Evolutionary conservation across 768 basidiomycete species (phyloP), one percentile per base, ranked within the genome.

Genomic region (Agrocybe praecox): DNA sequence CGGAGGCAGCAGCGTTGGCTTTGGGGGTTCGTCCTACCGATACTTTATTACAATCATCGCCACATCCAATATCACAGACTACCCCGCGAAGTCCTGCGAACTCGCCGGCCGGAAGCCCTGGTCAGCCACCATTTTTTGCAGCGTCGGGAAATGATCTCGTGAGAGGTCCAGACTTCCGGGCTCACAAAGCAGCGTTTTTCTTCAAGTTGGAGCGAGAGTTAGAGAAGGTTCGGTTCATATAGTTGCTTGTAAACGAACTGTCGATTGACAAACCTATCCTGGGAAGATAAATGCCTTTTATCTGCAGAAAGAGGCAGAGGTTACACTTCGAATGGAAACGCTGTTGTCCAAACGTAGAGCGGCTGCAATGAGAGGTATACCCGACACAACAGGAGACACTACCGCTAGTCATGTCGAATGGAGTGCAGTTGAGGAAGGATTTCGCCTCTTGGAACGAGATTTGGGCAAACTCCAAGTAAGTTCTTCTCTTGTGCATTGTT

Each of bases 181-280:
- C 95, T 14, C 94, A 96, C 77, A 94, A 96, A 68, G 92, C 96
- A 3, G 94, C 94, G 1, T 99, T 98, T 80, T 98, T 99, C 80
- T 98, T 97, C 83, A 98, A 96, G 71, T 84, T 99, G 0, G 96
- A 98, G 71, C 84, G 96, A 19, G 97, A 99, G 72, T 78, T 98
- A 19, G 97, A 98, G 75, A 99, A 98, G 86, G 96, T 90, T 63
- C 61, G 78, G 23, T 34, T 6, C 62, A 34, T 32, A 52, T 42
- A 45, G 5, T 51, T 6, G 52, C 34, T 19, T 14, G 6, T 55
- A 18, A 47, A 22, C 19, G 18, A 26, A 18, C 15, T 29, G 12
- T n/a, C 24, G 24, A 22, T 32, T 29, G 6, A 33, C 33, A 9
- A 7, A 46, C 36, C n/a, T 32, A 36, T 60, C 46, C 49, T 62